These are phyloP conservation scores for Graphium sp. DNA, from an alignment of 2,329 filamentous ascomycete genomes.

Conservation along the genomic window DNA sequence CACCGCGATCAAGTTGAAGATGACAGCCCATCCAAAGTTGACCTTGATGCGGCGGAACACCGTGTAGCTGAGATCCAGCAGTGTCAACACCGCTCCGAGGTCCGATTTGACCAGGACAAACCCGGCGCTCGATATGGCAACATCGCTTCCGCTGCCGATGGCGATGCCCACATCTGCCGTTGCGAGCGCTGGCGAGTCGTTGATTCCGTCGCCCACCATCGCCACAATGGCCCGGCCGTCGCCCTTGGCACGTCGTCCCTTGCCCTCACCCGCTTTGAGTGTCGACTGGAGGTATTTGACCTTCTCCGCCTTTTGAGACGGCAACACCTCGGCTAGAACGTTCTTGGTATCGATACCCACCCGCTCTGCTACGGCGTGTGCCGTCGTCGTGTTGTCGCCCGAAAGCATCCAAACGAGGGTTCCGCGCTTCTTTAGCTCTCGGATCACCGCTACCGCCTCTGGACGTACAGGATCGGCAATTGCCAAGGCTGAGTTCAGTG, in stretches of 20 bases:
- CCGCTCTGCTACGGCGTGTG: slow-evolving; percentile 56
- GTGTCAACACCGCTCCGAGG: slow-evolving; percentile 51
- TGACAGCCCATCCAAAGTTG: slow-evolving; percentile 73
- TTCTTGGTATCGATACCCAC: slow-evolving; percentile 59
- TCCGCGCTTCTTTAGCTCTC: slow-evolving; percentile 43
- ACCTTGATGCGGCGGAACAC: slow-evolving; percentile 67
- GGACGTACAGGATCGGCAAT: slow-evolving; percentile 68
- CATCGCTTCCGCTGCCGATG: slow-evolving; percentile 68
- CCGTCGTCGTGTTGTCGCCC: slow-evolving; percentile 78
- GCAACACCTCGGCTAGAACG: slow-evolving; percentile 76
- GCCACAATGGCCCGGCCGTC: slow-evolving; percentile 39
- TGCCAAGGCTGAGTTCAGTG: slow-evolving; percentile 49
- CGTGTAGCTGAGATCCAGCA: slow-evolving; percentile 51
- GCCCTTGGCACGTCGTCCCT: slow-evolving; percentile 9
- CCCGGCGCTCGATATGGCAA: slow-evolving; percentile 64
- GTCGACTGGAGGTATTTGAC: slow-evolving; percentile 45
- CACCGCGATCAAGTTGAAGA: slow-evolving; percentile 67
- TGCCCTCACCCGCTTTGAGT: slow-evolving; percentile 16
- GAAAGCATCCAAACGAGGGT: slow-evolving; percentile 84
- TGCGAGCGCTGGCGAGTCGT: slow-evolving; percentile 69
- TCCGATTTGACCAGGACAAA: slow-evolving; percentile 68
- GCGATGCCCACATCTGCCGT: slow-evolving; percentile 73
- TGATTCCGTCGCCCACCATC: slow-evolving; percentile 83
- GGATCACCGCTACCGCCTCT: slow-evolving; percentile 50
- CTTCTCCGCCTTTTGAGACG: slow-evolving; percentile 63